phyloP scores from a whole-genome alignment of 805 yeast genomes.

The Metschnikowia arizonensis region DNA sequence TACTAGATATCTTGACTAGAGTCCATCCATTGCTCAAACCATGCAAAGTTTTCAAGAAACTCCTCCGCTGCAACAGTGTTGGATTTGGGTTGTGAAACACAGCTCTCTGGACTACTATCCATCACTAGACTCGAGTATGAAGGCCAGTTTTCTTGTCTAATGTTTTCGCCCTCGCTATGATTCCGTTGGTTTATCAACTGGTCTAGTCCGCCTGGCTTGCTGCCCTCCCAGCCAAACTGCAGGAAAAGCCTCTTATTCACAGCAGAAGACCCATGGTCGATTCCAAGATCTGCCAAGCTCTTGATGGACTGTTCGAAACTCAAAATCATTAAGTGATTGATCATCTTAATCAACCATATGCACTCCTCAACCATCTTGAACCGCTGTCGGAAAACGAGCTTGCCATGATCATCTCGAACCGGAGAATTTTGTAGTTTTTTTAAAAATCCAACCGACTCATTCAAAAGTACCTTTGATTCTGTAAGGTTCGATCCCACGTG shows the following conservation, averaged over 20 bases:
- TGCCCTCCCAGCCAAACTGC: slow-evolving; percentile 39
- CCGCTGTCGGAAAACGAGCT: slow-evolving; percentile 28
- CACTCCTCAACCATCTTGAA: slow-evolving; percentile 56
- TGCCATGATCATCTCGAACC: slow-evolving; percentile 29
- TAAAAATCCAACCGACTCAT: slow-evolving; percentile 24
- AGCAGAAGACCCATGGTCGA: slow-evolving; percentile 50
- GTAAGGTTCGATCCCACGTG: slow-evolving; percentile 36
- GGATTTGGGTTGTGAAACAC: slow-evolving; percentile 9
- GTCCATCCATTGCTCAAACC: slow-evolving; percentile 55
- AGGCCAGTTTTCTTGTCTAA: background rate
- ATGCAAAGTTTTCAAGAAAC: slow-evolving; percentile 43
- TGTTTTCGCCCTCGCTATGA: background rate
- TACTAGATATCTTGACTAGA: background rate
- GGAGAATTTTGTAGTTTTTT: slow-evolving; percentile 25
- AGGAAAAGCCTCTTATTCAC: slow-evolving; percentile 47
- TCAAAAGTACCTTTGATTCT: slow-evolving; percentile 24
- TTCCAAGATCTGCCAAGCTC: slow-evolving; percentile 39
- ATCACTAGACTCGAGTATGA: background rate
- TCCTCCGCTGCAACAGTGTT: slow-evolving; percentile 12
- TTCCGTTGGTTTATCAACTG: slow-evolving; percentile 19
- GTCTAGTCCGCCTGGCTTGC: slow-evolving; percentile 7
- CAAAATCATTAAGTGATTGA: slow-evolving; percentile 48
- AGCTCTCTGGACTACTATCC: slow-evolving; percentile 4
- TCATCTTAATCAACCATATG: slow-evolving; percentile 57
- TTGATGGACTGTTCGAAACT: slow-evolving; percentile 40